Percentiles rank a stretch among this genome's conserved stretches.
Conservation (phyloP, 805 yeast species). For the Cyberlindnera veronae region DNA sequence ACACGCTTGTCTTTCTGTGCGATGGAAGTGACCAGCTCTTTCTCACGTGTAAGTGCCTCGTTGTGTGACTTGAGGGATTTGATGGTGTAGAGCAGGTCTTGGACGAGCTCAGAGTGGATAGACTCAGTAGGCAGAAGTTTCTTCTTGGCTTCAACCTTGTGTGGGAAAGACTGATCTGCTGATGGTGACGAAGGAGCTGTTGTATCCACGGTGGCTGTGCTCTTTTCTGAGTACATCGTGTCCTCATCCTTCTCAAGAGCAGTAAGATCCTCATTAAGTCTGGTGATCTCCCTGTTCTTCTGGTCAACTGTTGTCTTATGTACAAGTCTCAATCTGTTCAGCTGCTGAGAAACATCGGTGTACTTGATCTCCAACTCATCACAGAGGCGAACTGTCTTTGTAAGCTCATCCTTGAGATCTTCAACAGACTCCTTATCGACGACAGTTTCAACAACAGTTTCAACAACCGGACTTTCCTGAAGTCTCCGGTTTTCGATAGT, state of each 20-base stretch:
- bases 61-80: conserved; percentile 18
- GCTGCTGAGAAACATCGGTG: conserved; percentile 8
- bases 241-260: conserved; percentile 9
- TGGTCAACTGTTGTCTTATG: conserved; percentile 14
- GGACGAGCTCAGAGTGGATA: conserved; percentile 12
- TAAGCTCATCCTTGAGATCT: conserved; percentile 1
- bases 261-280: conserved; percentile 12
- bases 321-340: conserved; percentile 13
- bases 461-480: neutral
- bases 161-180: neutral
- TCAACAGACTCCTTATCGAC: neutral
- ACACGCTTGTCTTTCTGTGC: conserved; percentile 19
- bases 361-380: conserved; percentile 13
- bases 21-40: conserved; percentile 5
- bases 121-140: conserved; percentile 1
- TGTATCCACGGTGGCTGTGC: conserved; percentile 3
- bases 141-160: neutral
- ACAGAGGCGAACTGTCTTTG: neutral
- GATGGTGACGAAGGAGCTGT: conserved; percentile 12
- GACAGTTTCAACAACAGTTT: neutral
- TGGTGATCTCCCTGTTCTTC: conserved; percentile 13
- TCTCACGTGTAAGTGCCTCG: conserved; percentile 12
- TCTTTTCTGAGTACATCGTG: neutral
- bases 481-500: neutral
- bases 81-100: conserved; percentile 22